Evolutionary conservation across 768 basidiomycete genomes (phyloP), one percentile per base, ranked within the genome.

Genomic region (Psilocybe cyanescens): DNA sequence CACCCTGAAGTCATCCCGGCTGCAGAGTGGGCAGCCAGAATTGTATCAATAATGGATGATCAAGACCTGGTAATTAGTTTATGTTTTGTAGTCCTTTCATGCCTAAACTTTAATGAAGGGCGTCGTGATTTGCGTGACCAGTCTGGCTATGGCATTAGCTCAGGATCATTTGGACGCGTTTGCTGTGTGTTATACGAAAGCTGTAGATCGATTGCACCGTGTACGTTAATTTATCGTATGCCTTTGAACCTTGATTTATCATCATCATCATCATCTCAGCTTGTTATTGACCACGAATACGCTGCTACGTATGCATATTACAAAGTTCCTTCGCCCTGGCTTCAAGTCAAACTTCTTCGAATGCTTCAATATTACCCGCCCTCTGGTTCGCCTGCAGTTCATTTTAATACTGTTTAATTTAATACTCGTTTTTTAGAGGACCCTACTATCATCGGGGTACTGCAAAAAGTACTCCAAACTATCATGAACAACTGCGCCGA

Each of bases 1-100:
- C 95, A 97, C 70, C 94, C 95, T 3, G 91, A 92, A 61, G 94
- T 97, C 53, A 89, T 99, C 59, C 94, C 94, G 30, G 93, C 92
- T 0, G 87, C 85, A 16, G 97, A 99, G 71, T 99, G 97, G 97
- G 97, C 95, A 0, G 79, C 97, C 58, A 87, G 97, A 46, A 93
- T 99, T 59, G 88, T 99, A 1, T 89, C 95, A 11, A 87, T 99
- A 69, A 95, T 99, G 93, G 96, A 98, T 69, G 97, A 98, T 68
- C 78, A 81, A 37, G 94, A 98, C 74, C 74, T 97, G 71, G 94
- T 91, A 70, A 65, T 63, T 63, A 17, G 56, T 75, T 65, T 39
- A 37, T n/a, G 8, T 53, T 41, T 63, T 28, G 19, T 8, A 29
- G 16, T 19, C 47, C 8, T 46, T 31, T 14, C 19, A 41, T 52